Base-by-base conservation (phyloP, 306 rosid genomes). In the peach (Prunus persica) region DNA sequence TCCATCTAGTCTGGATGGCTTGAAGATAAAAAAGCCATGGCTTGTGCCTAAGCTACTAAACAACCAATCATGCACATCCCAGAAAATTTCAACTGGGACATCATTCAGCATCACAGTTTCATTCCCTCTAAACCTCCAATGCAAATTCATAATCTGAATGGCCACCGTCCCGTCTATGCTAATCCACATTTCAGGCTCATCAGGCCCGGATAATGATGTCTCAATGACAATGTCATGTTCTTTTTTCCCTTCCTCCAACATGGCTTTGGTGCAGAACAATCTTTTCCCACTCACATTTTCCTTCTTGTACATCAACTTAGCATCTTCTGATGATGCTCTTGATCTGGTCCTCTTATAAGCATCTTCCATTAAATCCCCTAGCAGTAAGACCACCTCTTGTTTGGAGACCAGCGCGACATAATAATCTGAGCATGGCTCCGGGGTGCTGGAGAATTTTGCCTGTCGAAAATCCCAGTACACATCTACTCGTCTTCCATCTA, bases 41-140 rank as follows among this genome's bases (percentile, higher is more conserved):
- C 89, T 81, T 15, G 80, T 57, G 32, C 87, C 84, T 61, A 74
- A 61, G 2, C 75, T 73, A 65, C 62, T 76, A 69, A 87, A 89
- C 51, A 91, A 60, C 97, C 94, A 87, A 79, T 89, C 89, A 86
- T 91, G 91, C 52, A 89, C 91, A 55, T 91, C 97, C 97, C 94
- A 91, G 41, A 87, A 76, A 8, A 89, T 83, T 51, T 91, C 84
- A 30, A 91, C 81, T 0, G 87, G 88, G 15, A 79, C 66, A 75
- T 78, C 82, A 66, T 91, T 78, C 74, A 88, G 81, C 80, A 80
- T 82, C 55, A 82, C 79, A 4, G 84, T 65, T 74, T 89, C 90
- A 57, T 91, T 91, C 71, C 97, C 94, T 78, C 92, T 82, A 27
- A 91, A 91, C 71, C 87, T 91, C 94, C 97, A 88, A 80, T 88